These are phyloP conservation scores for Aspergillaceae sp. DNA, from an alignment of 2,329 filamentous ascomycete genomes.

Conservation along the genomic window DNA sequence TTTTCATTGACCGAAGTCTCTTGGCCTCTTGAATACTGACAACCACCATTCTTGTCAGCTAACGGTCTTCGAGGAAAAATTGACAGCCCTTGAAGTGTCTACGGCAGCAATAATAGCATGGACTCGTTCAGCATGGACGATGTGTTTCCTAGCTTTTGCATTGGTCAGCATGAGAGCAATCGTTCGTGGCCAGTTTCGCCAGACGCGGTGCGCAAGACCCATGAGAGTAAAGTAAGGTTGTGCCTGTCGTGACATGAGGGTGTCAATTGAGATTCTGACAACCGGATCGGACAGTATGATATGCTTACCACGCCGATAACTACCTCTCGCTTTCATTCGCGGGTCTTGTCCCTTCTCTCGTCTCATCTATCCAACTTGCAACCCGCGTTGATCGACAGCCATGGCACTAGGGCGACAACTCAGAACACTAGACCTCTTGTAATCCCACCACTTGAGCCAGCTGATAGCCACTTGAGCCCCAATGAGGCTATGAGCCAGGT, in stretches of 20 bases:
- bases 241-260: background rate
- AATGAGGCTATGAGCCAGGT: conserved; percentile 73
- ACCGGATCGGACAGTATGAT: conserved; percentile 45
- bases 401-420: conserved; percentile 32
- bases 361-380: conserved; percentile 42
- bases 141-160: conserved; percentile 44
- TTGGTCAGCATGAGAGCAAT: conserved; percentile 54
- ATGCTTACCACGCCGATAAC: conserved; percentile 57
- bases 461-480: conserved; percentile 59
- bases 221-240: conserved; percentile 45
- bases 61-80: background rate
- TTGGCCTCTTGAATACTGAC: background rate
- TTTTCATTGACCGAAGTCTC: background rate
- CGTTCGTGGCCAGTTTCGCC: conserved; percentile 42
- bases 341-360: conserved; percentile 47
- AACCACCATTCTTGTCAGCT: background rate
- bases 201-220: conserved; percentile 45
- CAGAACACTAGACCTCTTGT: conserved; percentile 32
- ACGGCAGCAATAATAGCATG: background rate
- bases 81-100: too few relatives aligned
- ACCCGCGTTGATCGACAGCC: conserved; percentile 22
- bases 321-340: conserved; percentile 51
- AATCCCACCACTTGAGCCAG: conserved; percentile 34
- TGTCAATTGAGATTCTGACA: conserved; percentile 2
- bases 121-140: conserved; percentile 24